These are phyloP conservation scores for Naematelia encephala DNA, from an alignment of 768 basidiomycete species.

Conservation along the genomic window DNA sequence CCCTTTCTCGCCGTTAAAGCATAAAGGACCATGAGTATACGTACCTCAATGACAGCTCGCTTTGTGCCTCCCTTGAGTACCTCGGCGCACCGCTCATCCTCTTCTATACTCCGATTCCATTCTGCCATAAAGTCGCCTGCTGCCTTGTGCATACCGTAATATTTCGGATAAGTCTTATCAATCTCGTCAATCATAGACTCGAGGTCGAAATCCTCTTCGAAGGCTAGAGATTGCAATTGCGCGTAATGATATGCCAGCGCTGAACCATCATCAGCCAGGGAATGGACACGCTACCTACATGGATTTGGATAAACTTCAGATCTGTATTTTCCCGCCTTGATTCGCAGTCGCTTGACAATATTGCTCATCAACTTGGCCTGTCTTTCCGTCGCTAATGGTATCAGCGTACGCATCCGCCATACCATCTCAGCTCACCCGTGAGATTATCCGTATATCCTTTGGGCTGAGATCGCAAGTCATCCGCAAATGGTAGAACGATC, in stretches of 20 bases:
- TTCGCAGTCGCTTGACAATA: conserved; percentile 73
- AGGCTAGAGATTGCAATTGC: conserved; percentile 85
- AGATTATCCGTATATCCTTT: conserved; percentile 59
- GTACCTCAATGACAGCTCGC: conserved; percentile 13
- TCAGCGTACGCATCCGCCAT: conserved; percentile 6
- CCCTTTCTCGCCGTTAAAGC: not conserved
- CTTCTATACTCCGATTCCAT: conserved; percentile 69
- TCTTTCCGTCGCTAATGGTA: conserved; percentile 61
- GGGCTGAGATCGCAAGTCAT: conserved; percentile 81
- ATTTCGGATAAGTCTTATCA: conserved; percentile 75
- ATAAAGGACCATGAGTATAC: not conserved
- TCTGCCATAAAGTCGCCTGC: conserved; percentile 63
- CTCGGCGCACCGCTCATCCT: conserved; percentile 63
- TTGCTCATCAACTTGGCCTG: conserved; percentile 65
- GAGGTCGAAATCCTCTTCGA: conserved; percentile 80
- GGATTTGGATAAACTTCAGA: conserved; percentile 65
- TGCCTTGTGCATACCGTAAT: conserved; percentile 69
- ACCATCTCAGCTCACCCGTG: conserved; percentile 56
- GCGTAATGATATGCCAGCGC: conserved; percentile 84
- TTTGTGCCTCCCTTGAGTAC: conserved; percentile 39
- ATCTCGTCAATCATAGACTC: conserved; percentile 53
- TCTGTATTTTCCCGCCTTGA: conserved; percentile 76
- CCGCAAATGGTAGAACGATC: conserved; percentile 87
- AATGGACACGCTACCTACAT: conserved; percentile 59
- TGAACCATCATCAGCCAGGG: conserved; percentile 46